A percentile compares a stretch with the other conserved stretches of the same genome.
phyloP scores from a whole-genome alignment of 1,284 basidiomycete species.

The Phellopilus nigrolimitatus region DNA sequence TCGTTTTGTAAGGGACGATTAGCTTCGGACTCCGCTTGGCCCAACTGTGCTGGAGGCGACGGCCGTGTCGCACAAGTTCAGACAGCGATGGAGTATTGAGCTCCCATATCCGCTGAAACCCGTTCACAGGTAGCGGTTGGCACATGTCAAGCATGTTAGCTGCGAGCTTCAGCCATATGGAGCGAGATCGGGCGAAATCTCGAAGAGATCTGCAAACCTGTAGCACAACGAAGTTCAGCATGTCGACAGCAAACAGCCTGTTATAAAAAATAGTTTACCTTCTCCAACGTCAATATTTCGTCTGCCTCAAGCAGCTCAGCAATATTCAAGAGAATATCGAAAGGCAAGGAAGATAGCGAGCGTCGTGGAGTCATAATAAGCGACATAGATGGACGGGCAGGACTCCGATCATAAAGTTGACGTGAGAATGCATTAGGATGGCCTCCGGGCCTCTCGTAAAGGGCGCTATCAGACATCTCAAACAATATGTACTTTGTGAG shows the following conservation, averaged over 20 bases:
- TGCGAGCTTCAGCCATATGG: slow-evolving; percentile 61
- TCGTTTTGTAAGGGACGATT: slow-evolving; percentile 53
- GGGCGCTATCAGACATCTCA: slow-evolving; percentile 2
- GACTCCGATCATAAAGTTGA: slow-evolving; percentile 7
- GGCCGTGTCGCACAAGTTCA: slow-evolving; percentile 54
- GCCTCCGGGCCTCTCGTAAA: slow-evolving; percentile 3
- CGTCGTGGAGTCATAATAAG: not conserved
- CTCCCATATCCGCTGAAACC: slow-evolving; percentile 61
- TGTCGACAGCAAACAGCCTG: not conserved
- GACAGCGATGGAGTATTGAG: slow-evolving; percentile 55
- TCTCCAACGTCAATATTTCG: slow-evolving; percentile 6
- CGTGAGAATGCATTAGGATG: not conserved
- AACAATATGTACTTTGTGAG: not conserved
- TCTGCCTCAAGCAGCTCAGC: slow-evolving; percentile 12
- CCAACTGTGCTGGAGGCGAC: slow-evolving; percentile 42
- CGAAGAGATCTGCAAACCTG: slow-evolving; percentile 59
- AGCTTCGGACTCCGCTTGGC: slow-evolving; percentile 20
- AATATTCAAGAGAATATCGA: slow-evolving; percentile 16
- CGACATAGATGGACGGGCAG: not conserved
- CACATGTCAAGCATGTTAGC: slow-evolving; percentile 55
- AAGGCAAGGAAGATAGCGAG: slow-evolving; percentile 9
- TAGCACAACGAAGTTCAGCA: not conserved
- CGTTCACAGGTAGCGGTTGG: slow-evolving; percentile 59
- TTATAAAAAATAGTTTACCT: not conserved
- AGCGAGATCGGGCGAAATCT: slow-evolving; percentile 54